A percentile compares a stretch with the other conserved stretches of the same genome.
These are phyloP conservation scores for Tylopilus rubrobrunneus DNA, from an alignment of 768 basidiomycete species.

Conservation along the genomic window DNA sequence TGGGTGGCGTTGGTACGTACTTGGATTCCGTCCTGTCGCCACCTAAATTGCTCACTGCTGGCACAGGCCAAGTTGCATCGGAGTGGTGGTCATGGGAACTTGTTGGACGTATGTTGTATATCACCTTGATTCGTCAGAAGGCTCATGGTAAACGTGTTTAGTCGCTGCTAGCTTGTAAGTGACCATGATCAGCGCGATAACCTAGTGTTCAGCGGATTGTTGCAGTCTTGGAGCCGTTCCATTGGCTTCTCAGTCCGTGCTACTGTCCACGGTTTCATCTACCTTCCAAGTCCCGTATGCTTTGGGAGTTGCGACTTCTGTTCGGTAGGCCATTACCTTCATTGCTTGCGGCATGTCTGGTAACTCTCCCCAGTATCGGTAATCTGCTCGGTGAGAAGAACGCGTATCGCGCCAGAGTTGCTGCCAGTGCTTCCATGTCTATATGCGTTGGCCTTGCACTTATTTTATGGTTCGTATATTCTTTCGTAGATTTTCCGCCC, in stretches of 20 bases:
- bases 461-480: constrained; percentile 50
- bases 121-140: not conserved
- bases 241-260: constrained; percentile 85
- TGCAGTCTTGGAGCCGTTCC: constrained; percentile 70
- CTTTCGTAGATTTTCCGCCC: not conserved
- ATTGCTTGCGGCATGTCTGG: not conserved
- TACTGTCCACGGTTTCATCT: constrained; percentile 69
- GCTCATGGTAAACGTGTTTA: constrained; percentile 19
- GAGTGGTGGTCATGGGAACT: constrained; percentile 99
- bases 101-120: constrained; percentile 43
- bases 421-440: constrained; percentile 62
- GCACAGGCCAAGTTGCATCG: constrained; percentile 65
- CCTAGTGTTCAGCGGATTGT: constrained; percentile 13
- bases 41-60: not conserved
- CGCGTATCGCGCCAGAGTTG: constrained; percentile 63
- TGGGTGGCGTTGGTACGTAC: constrained; percentile 76
- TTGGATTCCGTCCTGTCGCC: not conserved
- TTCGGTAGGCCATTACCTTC: constrained; percentile 50
- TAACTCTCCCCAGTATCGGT: constrained; percentile 55
- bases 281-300: constrained; percentile 84
- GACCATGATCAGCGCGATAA: not conserved
- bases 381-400: constrained; percentile 85
- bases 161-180: constrained; percentile 53
- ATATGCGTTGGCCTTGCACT: constrained; percentile 58
- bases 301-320: constrained; percentile 76